Conservation (phyloP, 192 early-diverging fungal genomes). For the Oehlia diaphana region DNA sequence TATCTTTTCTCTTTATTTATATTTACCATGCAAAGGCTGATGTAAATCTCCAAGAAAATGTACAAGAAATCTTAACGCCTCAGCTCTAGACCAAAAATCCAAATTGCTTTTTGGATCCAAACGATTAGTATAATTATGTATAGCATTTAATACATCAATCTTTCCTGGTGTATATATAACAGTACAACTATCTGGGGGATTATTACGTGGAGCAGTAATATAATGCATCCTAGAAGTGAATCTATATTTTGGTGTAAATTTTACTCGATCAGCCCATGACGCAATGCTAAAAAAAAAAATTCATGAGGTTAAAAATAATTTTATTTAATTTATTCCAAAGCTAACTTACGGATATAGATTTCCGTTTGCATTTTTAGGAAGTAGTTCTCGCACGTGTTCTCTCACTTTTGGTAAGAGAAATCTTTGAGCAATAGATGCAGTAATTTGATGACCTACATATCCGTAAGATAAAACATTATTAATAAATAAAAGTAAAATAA, state of each 20-base stretch:
- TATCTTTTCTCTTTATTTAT: not conserved
- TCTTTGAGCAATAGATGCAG: constrained; percentile 42
- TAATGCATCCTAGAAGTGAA: constrained; percentile 36
- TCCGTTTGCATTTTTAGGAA: constrained; percentile 33
- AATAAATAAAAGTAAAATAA: not conserved
- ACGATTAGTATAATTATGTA: constrained; percentile 41
- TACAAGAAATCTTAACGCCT: constrained; percentile 44
- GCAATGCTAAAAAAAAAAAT: constrained; percentile 17
- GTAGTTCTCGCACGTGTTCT: constrained; percentile 28
- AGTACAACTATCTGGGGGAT: constrained; percentile 40
- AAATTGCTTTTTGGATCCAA: constrained; percentile 33
- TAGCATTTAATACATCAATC: constrained; percentile 38
- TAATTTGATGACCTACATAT: constrained; percentile 38
- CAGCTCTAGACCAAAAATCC: not conserved
- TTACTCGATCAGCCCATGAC: constrained; percentile 26
- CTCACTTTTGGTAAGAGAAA: constrained; percentile 37
- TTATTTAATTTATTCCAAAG: not conserved
- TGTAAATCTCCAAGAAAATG: constrained; percentile 53
- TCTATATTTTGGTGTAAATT: constrained; percentile 2
- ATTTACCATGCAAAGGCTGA: constrained; percentile 46
- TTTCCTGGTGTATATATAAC: constrained; percentile 30
- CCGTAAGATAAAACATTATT: not conserved
- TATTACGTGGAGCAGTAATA: constrained; percentile 27
- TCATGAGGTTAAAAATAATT: not conserved
- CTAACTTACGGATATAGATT: constrained; percentile 31